Percentiles rank a stretch among this genome's conserved stretches.
Conservation (phyloP, 2,329 filamentous ascomycete species). For the Xylariaceae sp. region DNA sequence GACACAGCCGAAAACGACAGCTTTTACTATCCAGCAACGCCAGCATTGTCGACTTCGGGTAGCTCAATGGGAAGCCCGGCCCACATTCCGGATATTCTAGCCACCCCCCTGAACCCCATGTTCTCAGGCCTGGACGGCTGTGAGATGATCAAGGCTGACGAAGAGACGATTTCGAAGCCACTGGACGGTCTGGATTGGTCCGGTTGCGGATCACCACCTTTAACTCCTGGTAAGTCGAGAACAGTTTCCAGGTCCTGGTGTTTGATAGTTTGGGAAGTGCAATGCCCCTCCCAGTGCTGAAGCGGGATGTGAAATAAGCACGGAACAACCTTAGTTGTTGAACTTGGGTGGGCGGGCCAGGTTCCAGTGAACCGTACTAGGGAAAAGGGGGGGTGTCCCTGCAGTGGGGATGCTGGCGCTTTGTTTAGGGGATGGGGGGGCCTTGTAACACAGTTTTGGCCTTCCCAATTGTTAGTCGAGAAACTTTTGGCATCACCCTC, state of each 20-base stretch:
- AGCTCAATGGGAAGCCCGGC: constrained; percentile 85
- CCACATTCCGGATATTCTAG: constrained; percentile 64
- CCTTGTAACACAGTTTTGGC: too few relatives aligned
- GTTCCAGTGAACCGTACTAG: too few relatives aligned
- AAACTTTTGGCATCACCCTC: background rate
- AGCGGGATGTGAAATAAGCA: too few relatives aligned
- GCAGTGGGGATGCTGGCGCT: background rate
- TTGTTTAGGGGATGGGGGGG: background rate
- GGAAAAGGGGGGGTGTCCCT: background rate
- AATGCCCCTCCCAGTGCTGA: too few relatives aligned
- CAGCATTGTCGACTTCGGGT: constrained; percentile 78
- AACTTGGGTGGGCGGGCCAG: too few relatives aligned
- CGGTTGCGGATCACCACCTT: constrained; percentile 72
- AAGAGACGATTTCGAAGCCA: constrained; percentile 67
- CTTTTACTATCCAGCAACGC: constrained; percentile 78
- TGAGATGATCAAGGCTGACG: constrained; percentile 66
- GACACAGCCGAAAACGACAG: constrained; percentile 61
- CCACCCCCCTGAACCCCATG: constrained; percentile 78
- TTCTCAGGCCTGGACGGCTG: constrained; percentile 69
- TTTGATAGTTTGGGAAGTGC: too few relatives aligned
- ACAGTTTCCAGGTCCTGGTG: constrained; percentile 4
- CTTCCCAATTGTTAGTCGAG: too few relatives aligned
- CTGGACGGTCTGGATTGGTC: constrained; percentile 73
- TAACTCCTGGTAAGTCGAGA: constrained; percentile 77
- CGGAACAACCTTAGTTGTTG: too few relatives aligned